Base-by-base conservation (phyloP, 108 stramenopile genomes). In the Phaeodactylum tricornutum region DNA sequence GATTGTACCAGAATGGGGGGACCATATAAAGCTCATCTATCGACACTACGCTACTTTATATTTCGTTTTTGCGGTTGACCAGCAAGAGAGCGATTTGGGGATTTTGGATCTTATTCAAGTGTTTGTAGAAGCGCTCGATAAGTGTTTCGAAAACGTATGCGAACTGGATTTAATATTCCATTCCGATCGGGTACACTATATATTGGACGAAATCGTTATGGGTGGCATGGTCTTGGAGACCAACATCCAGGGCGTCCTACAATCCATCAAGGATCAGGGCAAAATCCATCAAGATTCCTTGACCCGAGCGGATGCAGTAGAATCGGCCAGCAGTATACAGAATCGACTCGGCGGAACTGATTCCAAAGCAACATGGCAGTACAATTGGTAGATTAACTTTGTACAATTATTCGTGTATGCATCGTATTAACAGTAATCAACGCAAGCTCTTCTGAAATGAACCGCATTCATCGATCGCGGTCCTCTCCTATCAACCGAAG, bases 141-240 rank as follows among this genome's bases (percentile, higher is more conserved):
- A 97, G 55, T 92, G 88, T 62, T 99, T 99, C 72, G 95, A 96
- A 63, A 97, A 96, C 76, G 99, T 99, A 0, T 99, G 99, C 64
- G 99, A 99, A 71, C 66, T 99, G 56, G 97, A 99, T 59, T 76
- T 99, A 19, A 99, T 99, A 46, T 99, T 99, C 61, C 96, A 96
- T 67, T 87, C 87, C 26, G 97, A 98, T 77, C 71, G 87, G 40
- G 81, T 87, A 1, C 85, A 91, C 55, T 94, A 88, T 43, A 54
- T 88, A 17, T 55, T 90, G 55, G 92, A 94, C 62, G 99, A 99
- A 55, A 96, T 99, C 40, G 96, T 99, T 23, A 98, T 98, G 96
- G 99, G 92, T 14, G 97, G 99, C 15, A 97, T 99, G 97, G 99
- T 99, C 16, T 64, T 99, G 48, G 99, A 99, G 60, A 99, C 97